A percentile compares a stretch with the other conserved stretches of the same genome.
Evolutionary conservation across 2,329 filamentous ascomycete species (phyloP).

Genomic region (Ceratocystis huliohia): DNA sequence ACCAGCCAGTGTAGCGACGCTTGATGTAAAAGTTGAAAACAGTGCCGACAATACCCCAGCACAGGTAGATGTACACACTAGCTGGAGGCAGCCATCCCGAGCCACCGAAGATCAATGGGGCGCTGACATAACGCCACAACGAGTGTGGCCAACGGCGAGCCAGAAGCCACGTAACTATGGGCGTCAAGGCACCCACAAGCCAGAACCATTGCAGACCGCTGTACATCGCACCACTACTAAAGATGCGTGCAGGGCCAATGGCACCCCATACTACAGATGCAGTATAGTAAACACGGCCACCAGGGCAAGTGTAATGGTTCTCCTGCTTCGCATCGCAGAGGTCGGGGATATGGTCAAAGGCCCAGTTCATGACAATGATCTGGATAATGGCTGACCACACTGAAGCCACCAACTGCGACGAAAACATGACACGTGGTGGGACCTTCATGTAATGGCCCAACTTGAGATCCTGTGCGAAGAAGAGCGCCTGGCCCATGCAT

Average conservation of each 20-base stretch:
- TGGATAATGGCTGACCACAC: conserved; percentile 51
- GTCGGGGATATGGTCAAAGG: conserved; percentile 46
- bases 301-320: conserved; percentile 45
- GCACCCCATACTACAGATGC: conserved; percentile 61
- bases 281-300: conserved; percentile 49
- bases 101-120: conserved; percentile 56
- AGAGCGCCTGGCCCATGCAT: conserved; percentile 52
- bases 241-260: conserved; percentile 59
- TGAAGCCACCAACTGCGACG: conserved; percentile 45
- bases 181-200: conserved; percentile 51
- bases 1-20: conserved; percentile 56
- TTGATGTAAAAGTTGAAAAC: conserved; percentile 58
- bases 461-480: conserved; percentile 54
- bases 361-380: conserved; percentile 54
- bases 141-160: conserved; percentile 50
- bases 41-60: conserved; percentile 55
- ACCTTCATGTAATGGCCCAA: conserved; percentile 57
- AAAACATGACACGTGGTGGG: conserved; percentile 50
- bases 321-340: conserved; percentile 45
- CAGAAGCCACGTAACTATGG: conserved; percentile 50
- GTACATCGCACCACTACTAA: conserved; percentile 51
- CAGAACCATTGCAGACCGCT: conserved; percentile 56
- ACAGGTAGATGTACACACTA: conserved; percentile 56
- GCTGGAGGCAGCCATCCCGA: conserved; percentile 53
- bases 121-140: conserved; percentile 52